A percentile compares a stretch with the other conserved stretches of the same genome.
phyloP scores from a whole-genome alignment of 306 rosid species.

The Vigna radiata region DNA sequence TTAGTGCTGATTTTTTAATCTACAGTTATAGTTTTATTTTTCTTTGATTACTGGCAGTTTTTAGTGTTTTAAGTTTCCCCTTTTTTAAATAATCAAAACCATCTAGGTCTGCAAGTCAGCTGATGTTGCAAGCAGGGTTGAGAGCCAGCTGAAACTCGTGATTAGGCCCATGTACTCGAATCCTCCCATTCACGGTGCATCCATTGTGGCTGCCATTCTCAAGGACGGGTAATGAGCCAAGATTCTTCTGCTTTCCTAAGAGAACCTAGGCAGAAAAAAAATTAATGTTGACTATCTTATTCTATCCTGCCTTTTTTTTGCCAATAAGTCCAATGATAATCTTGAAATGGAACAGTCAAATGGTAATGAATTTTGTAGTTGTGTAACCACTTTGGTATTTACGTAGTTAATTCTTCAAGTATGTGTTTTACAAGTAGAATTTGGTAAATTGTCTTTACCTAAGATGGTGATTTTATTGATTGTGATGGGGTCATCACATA shows the following conservation, averaged over 20 bases:
- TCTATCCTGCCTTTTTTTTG: background rate
- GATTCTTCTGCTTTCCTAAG: constrained; percentile 13
- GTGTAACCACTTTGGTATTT: background rate
- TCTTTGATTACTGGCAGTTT: background rate
- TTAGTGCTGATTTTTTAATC: background rate
- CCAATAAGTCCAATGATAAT: constrained; percentile 9
- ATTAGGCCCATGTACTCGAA: constrained; percentile 97
- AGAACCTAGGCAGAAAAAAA: constrained; percentile 1
- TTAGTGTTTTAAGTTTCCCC: constrained; percentile 21
- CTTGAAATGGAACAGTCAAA: constrained; percentile 12
- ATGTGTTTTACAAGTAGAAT: constrained; percentile 36
- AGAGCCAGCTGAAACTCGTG: constrained; percentile 97
- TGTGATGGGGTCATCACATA: background rate
- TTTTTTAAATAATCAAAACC: constrained; percentile 15
- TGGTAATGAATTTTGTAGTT: constrained; percentile 28
- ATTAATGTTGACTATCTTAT: constrained; percentile 17
- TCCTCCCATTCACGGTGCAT: constrained; percentile 99
- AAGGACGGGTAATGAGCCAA: constrained; percentile 72
- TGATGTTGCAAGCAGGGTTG: constrained; percentile 85
- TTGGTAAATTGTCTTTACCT: background rate
- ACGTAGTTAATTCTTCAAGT: background rate
- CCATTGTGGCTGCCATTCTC: constrained; percentile 92
- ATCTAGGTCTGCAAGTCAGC: constrained; percentile 81
- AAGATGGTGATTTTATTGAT: constrained; percentile 19
- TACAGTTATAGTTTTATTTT: background rate